Conservation (phyloP, 2,329 filamentous ascomycete species). For the Exophiala calicioides region DNA sequence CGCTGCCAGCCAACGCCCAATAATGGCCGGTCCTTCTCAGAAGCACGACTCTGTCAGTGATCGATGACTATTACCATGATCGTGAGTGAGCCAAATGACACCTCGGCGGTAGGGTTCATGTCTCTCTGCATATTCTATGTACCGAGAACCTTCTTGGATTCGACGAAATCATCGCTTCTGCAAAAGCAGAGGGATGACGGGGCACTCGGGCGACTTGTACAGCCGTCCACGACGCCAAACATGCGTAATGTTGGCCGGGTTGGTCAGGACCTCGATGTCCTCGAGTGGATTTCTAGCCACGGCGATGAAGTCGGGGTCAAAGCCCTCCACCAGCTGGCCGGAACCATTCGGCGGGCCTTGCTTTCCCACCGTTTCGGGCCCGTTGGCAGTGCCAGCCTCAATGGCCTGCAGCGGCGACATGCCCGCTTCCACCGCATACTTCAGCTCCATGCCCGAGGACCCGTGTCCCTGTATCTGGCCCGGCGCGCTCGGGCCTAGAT, state of each 20-base stretch:
- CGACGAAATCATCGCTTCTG: too few relatives aligned
- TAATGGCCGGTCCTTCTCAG: too few relatives aligned
- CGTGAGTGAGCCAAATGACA: too few relatives aligned
- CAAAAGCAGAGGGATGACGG: too few relatives aligned
- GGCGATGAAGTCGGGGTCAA: constrained; percentile 52
- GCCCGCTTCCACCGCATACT: constrained; percentile 48
- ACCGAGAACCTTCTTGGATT: too few relatives aligned
- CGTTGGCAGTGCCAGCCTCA: constrained; percentile 51
- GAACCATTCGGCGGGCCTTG: constrained; percentile 47
- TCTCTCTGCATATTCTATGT: too few relatives aligned
- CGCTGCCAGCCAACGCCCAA: too few relatives aligned
- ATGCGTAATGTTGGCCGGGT: constrained; percentile 45
- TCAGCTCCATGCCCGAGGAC: constrained; percentile 48
- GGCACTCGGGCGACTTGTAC: constrained; percentile 37
- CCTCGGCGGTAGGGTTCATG: too few relatives aligned
- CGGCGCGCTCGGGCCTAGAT: constrained; percentile 44
- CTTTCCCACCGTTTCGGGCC: constrained; percentile 46
- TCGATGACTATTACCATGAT: too few relatives aligned
- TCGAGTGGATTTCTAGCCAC: constrained; percentile 46
- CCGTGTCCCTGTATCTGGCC: constrained; percentile 40
- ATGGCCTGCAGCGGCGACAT: constrained; percentile 54
- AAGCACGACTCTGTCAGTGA: too few relatives aligned
- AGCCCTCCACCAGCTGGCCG: constrained; percentile 48
- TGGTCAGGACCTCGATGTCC: constrained; percentile 43
- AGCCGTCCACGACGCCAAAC: constrained; percentile 51